Conservation (phyloP, 305 asterid species). For the Striga hermonthica region DNA sequence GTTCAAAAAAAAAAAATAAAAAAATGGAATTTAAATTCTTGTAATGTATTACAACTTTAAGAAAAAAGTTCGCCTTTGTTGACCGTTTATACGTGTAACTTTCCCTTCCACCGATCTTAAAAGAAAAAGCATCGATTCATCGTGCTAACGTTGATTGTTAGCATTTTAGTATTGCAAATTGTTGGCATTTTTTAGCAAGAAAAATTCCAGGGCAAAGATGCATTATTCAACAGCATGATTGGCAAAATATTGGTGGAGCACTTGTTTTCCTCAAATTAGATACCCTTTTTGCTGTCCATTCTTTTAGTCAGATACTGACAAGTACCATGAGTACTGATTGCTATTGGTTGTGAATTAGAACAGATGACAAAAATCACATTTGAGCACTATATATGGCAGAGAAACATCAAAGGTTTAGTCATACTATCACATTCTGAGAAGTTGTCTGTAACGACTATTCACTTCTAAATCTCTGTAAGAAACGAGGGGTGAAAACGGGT, state of each 20-base stretch:
- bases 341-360: constrained; percentile 26
- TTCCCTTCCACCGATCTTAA: constrained; percentile 35
- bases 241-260: constrained; percentile 29
- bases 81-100: constrained; percentile 41
- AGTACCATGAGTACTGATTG: constrained; percentile 7
- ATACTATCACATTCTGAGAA: too few relatives aligned
- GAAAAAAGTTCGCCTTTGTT: constrained; percentile 32
- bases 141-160: constrained; percentile 28
- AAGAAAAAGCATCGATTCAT: constrained; percentile 35
- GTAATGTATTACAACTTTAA: constrained; percentile 23
- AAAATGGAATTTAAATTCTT: constrained; percentile 22
- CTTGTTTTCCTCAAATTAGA: constrained; percentile 3
- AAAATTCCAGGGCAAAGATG: constrained; percentile 26
- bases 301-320: constrained; percentile 25
- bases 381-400: constrained; percentile 11
- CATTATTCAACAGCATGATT: constrained; percentile 1
- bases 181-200: constrained; percentile 18
- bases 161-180: constrained; percentile 20
- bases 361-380: constrained; percentile 29
- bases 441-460: too few relatives aligned
- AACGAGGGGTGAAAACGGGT: too few relatives aligned
- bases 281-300: constrained; percentile 25
- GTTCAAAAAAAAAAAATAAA: too few relatives aligned
- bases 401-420: too few relatives aligned
- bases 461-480: too few relatives aligned